Percentiles rank a stretch among this genome's conserved stretches.
Conservation (phyloP, 2,329 filamentous ascomycete species). For the Hymenotorrendiella dingleyae region DNA sequence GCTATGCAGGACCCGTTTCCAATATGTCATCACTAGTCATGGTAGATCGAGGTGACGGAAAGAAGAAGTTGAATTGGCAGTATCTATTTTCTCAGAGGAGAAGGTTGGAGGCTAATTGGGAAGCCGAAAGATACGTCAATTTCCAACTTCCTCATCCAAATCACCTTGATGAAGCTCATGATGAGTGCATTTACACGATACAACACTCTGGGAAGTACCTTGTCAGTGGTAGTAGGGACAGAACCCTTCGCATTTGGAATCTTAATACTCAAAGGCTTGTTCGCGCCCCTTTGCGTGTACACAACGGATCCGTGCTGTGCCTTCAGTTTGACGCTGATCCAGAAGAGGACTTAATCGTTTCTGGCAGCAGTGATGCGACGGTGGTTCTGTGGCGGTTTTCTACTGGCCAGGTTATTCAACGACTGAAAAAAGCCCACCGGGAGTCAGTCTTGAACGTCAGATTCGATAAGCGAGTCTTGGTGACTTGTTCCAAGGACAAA, state of each 20-base stretch:
- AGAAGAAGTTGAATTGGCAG: conserved; percentile 78
- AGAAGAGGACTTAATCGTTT: conserved; percentile 87
- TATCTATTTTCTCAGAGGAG: conserved; percentile 86
- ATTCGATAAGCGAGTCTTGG: conserved; percentile 85
- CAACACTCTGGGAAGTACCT: conserved; percentile 82
- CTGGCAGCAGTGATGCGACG: conserved; percentile 85
- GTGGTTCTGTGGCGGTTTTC: conserved; percentile 93
- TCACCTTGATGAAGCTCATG: conserved; percentile 75
- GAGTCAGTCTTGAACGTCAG: conserved; percentile 92
- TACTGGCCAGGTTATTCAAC: conserved; percentile 75
- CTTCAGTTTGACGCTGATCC: conserved; percentile 89
- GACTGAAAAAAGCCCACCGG: conserved; percentile 68
- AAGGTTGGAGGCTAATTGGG: conserved; percentile 86
- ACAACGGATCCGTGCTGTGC: conserved; percentile 83
- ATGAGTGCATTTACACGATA: conserved; percentile 90
- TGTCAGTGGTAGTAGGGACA: conserved; percentile 89
- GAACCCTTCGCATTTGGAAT: conserved; percentile 84
- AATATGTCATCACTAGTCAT: conserved; percentile 35
- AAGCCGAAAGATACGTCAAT: conserved; percentile 70
- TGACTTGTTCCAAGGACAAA: conserved; percentile 97
- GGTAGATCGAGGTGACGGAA: conserved; percentile 43
- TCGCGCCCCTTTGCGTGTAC: conserved; percentile 66
- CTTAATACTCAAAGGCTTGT: conserved; percentile 74
- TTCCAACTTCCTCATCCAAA: conserved; percentile 87
- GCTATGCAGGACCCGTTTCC: conserved; percentile 4